Evolutionary conservation across 441 rosid species (phyloP).

Genomic region (Iberis amara): DNA sequence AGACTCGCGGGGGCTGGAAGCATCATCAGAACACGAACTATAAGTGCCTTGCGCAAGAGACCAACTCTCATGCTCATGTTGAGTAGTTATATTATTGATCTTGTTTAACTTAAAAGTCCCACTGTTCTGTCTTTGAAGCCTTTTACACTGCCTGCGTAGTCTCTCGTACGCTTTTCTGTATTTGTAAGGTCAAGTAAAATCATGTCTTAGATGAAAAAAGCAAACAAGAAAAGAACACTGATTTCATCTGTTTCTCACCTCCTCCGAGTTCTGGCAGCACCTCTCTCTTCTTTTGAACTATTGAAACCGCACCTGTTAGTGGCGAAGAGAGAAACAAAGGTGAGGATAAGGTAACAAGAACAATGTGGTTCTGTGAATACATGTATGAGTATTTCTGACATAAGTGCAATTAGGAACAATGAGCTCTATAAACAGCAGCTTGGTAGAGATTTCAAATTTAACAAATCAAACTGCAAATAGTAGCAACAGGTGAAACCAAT

Average conservation of each 20-base stretch:
- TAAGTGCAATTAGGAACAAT: no score
- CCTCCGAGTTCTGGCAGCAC: constrained; percentile 44
- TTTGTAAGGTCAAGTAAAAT: constrained; percentile 11
- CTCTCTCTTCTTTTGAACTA: constrained; percentile 68
- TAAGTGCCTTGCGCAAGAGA: constrained; percentile 37
- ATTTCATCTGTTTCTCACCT: constrained; percentile 41
- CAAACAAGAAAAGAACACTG: not conserved
- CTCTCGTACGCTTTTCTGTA: constrained; percentile 72
- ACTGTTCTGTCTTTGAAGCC: constrained; percentile 35
- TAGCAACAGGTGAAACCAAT: not conserved
- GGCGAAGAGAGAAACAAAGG: constrained; percentile 11
- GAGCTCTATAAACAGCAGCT: no score
- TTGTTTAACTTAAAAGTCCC: constrained; percentile 36
- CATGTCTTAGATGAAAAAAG: not conserved
- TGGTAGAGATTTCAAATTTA: not conserved
- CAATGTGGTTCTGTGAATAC: not conserved
- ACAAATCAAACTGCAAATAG: no score
- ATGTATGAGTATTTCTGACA: no score
- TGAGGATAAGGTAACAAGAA: not conserved
- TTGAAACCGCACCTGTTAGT: constrained; percentile 35
- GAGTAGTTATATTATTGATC: constrained; percentile 26
- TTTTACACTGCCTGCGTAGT: constrained; percentile 52
- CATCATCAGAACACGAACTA: constrained; percentile 55
- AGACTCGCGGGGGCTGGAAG: constrained; percentile 50
- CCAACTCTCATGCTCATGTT: constrained; percentile 25